Evolutionary conservation across 2,329 filamentous ascomycete genomes (phyloP), one percentile per base, ranked within the genome.

Genomic region (Didymella pinodella): DNA sequence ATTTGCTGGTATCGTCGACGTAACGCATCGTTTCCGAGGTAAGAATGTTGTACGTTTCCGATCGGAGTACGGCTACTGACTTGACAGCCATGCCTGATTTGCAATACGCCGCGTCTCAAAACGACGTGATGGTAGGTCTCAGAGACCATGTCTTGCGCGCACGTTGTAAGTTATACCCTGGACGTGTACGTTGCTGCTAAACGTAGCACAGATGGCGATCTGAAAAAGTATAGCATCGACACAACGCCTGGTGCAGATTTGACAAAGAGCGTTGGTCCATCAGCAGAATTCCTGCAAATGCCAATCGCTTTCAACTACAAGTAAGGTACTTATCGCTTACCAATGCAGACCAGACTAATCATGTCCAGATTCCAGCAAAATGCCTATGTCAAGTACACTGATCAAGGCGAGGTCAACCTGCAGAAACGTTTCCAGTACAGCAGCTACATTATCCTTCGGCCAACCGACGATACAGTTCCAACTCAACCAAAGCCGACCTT

Each of bases 1-100:
- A 65, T 83, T 88, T 1, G 83, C 93, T 3, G 92, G 92, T 7
- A 78, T 87, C 20, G 85, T 97, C 61, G 86, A 88, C 54, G 87
- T 91, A 66, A 95, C 90, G 0, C 93, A 98, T 81, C 87, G 94
- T 36, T 99, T 96, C 77, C 86, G 94, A 73, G 88, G 88, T 84
- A 75, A 63, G 77, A 62, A 22, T 20, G 6, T 11, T 8, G n/a
- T 28, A 52, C 12, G 6, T 10, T 5, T 8, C 11, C 1, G 10
- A 34, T 25, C 12, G 44, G n/a, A 34, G 18, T 7, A 18, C 32
- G 22, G 38, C 45, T 29, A 47, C 67, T 72, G 49, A 74, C 57
- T 47, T 16, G 10, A 26, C 57, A 86, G 86, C 85, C 31, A 83
- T 96, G 64, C 89, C 92, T 8, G 94, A 98, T 77, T 96, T 96